Conservation (phyloP, 2,329 filamentous ascomycete species). For the Botryotinia globosa region DNA sequence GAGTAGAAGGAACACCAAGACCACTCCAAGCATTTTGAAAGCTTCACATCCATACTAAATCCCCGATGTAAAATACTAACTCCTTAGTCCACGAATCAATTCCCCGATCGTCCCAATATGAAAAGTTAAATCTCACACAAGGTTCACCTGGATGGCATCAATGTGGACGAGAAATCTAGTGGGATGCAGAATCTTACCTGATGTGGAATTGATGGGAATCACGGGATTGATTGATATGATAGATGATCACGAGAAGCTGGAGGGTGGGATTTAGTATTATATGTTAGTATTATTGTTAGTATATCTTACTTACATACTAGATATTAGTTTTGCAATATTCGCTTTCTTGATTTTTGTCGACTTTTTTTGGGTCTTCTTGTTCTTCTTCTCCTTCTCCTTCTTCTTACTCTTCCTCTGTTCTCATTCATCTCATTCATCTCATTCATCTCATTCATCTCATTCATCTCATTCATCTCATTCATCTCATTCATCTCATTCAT, state of each 20-base stretch:
- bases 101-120: rapidly evolving
- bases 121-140: not conserved
- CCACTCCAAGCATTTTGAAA: not conserved
- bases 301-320: not conserved
- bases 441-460: not conserved
- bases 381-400: no score
- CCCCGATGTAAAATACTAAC: not conserved
- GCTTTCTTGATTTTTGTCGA: not conserved
- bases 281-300: not conserved
- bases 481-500: not conserved
- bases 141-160: not conserved
- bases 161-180: not conserved
- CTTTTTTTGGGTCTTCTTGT: not conserved
- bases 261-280: not conserved
- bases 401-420: not conserved
- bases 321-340: not conserved
- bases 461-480: not conserved
- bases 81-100: not conserved
- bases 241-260: not conserved
- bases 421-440: no score
- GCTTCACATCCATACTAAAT: not conserved
- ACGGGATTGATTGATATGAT: no score
- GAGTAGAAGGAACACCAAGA: not conserved
- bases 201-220: not conserved
- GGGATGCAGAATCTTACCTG: not conserved